Conservation (phyloP, 2,329 filamentous ascomycete genomes). For the Paecilomyces niveus region DNA sequence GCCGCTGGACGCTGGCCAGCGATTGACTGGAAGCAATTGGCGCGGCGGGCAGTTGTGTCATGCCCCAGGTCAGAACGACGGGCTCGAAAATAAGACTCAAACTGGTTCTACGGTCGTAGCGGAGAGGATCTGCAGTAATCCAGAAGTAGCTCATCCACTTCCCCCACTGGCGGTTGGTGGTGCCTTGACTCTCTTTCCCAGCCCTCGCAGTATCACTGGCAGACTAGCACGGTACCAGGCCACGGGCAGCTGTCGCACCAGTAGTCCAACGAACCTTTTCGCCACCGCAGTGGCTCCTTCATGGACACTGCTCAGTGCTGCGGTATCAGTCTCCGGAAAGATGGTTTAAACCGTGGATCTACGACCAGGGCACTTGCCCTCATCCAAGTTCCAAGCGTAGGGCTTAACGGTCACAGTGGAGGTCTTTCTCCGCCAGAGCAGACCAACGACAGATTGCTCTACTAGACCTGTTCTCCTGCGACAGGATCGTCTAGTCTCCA, state of each 20-base stretch:
- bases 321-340: background rate
- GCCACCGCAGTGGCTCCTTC: background rate
- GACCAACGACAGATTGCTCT: no score
- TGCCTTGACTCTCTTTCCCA: background rate
- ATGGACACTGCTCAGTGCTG: background rate
- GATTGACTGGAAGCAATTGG: background rate
- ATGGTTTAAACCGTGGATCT: background rate
- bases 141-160: background rate
- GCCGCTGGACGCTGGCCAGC: background rate
- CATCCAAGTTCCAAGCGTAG: no score
- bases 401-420: no score
- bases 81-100: no score
- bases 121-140: background rate
- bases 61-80: no score
- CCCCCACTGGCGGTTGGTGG: background rate
- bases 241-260: background rate
- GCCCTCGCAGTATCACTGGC: background rate
- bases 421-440: background rate
- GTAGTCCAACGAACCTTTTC: background rate
- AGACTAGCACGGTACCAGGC: background rate
- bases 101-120: background rate
- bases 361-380: background rate
- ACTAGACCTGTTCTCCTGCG: no score
- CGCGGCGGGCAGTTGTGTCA: background rate
- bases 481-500: background rate